These are phyloP conservation scores for Erodium maritimum DNA, from an alignment of 345 rosid species.

Conservation along the genomic window DNA sequence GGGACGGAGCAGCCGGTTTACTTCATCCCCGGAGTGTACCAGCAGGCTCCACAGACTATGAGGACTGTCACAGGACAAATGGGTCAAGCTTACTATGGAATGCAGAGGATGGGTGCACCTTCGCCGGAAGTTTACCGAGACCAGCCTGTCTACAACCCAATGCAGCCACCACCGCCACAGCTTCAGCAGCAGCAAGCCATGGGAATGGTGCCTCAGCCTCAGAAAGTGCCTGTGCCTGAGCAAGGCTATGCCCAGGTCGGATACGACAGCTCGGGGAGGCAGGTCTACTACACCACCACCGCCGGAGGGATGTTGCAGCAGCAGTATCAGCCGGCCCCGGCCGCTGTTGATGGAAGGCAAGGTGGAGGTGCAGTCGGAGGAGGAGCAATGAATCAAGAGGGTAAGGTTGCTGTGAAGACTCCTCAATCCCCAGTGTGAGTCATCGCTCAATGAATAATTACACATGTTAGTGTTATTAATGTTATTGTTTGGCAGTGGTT, in stretches of 20 bases:
- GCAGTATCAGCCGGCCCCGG: constrained; percentile 20
- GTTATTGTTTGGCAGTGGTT: background rate
- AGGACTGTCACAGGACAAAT: constrained; percentile 23
- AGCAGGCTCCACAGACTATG: constrained; percentile 15
- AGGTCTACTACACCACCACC: constrained; percentile 27
- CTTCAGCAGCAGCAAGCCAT: constrained; percentile 20
- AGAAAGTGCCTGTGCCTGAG: constrained; percentile 19
- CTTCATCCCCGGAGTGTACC: constrained; percentile 26
- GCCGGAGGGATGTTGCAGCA: constrained; percentile 14
- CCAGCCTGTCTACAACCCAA: constrained; percentile 26
- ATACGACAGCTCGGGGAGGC: constrained; percentile 44
- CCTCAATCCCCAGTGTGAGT: background rate
- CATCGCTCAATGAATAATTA: background rate
- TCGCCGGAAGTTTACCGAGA: constrained; percentile 25
- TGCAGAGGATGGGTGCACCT: constrained; percentile 19
- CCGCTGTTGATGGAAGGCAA: constrained; percentile 15
- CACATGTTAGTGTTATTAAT: background rate
- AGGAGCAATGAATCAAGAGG: constrained; percentile 30
- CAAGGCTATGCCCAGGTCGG: constrained; percentile 28
- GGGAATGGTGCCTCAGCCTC: constrained; percentile 17
- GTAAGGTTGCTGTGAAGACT: constrained; percentile 18
- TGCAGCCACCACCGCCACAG: constrained; percentile 10
- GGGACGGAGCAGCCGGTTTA: constrained; percentile 34
- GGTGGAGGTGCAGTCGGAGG: constrained; percentile 11
- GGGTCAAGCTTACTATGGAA: constrained; percentile 31